Percentiles rank a stretch among this genome's conserved stretches.
phyloP scores from a whole-genome alignment of 2,329 filamentous ascomycete genomes.

The Trichophyton mentagrophytes region DNA sequence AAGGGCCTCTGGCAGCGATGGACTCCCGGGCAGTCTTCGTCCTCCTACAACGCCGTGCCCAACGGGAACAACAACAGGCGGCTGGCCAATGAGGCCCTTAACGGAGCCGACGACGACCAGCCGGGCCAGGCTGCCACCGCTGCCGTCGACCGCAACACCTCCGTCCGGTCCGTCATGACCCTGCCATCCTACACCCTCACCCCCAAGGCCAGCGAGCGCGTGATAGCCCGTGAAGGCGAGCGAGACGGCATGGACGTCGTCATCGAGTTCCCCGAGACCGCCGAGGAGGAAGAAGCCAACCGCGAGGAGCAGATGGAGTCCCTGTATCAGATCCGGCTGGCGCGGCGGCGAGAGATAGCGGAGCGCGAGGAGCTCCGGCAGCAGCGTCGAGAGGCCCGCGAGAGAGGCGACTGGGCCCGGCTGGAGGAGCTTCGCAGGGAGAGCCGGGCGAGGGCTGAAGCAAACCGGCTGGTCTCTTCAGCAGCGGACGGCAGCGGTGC shows the following conservation, averaged over 20 bases:
- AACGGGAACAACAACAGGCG: constrained; percentile 11
- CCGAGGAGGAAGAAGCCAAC: constrained; percentile 62
- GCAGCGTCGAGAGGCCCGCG: constrained; percentile 57
- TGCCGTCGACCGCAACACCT: constrained; percentile 66
- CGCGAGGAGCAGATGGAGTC: constrained; percentile 88
- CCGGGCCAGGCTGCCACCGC: neutral
- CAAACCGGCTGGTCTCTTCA: constrained; percentile 14
- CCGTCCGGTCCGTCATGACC: constrained; percentile 86
- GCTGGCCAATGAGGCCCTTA: neutral
- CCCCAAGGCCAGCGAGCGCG: constrained; percentile 61
- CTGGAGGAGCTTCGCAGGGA: constrained; percentile 51
- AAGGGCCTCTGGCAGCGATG: constrained; percentile 42
- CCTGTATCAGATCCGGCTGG: constrained; percentile 74
- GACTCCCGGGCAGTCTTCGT: constrained; percentile 23
- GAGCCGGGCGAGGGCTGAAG: constrained; percentile 40
- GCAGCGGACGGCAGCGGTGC: constrained; percentile 6
- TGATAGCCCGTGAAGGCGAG: constrained; percentile 81
- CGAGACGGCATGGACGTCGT: constrained; percentile 84
- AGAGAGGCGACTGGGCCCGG: constrained; percentile 54
- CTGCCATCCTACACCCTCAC: constrained; percentile 69
- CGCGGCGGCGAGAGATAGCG: constrained; percentile 59
- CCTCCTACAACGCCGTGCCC: constrained; percentile 31
- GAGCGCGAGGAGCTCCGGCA: constrained; percentile 67
- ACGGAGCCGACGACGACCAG: constrained; percentile 2
- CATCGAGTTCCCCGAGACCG: constrained; percentile 68